Evolutionary conservation across 2,329 filamentous ascomycete genomes (phyloP), one percentile per base, ranked within the genome.

Genomic region (Triangularia setosa): DNA sequence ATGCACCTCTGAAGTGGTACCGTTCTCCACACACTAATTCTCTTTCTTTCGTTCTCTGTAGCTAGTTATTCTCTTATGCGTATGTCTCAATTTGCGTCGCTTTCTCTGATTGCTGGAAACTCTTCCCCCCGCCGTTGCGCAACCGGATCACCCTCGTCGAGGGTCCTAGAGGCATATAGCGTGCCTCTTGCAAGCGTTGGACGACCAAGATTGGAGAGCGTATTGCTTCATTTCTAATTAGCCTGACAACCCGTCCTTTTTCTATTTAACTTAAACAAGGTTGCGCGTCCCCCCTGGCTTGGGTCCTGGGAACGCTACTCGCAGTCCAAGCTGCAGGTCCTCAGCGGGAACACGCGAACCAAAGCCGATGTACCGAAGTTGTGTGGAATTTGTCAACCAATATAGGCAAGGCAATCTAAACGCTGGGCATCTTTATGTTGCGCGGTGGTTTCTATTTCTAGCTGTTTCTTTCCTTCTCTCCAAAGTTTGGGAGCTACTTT

Each of bases 311-410:
- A 21, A 23, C 40, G 11, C 18, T 48, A 21, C n/a, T 48, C 40
- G 40, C n/a, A 48, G 40, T 21, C 11, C 40, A 48, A 48, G 18
- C 40, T 48, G 40, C 40, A 59, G 25, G 48, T 55, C 21, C 18
- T 25, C 64, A 24, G 25, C 52, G 58, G 66, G 57, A 28, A 54
- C 60, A 66, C 66, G 60, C 62, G 54, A 64, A 58, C 58, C 52
- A 54, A 62, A 58, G 55, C 60, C 56, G 61, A 58, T 62, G 60
- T 67, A 63, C 65, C 65, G 63, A 67, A 59, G 61, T 64, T 61
- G 60, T 40, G 57, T 27, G 35, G 57, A 24, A 24, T 21, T 23
- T 14, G 18, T 21, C n/a, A n/a, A 48, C 40, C 40, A 48, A 48
- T 48, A 48, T 48, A 21, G 40, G 8, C 40, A 48, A 21, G 40